phyloP scores from a whole-genome alignment of 169 alveolate species.

The Cryptosporidium muris region DNA sequence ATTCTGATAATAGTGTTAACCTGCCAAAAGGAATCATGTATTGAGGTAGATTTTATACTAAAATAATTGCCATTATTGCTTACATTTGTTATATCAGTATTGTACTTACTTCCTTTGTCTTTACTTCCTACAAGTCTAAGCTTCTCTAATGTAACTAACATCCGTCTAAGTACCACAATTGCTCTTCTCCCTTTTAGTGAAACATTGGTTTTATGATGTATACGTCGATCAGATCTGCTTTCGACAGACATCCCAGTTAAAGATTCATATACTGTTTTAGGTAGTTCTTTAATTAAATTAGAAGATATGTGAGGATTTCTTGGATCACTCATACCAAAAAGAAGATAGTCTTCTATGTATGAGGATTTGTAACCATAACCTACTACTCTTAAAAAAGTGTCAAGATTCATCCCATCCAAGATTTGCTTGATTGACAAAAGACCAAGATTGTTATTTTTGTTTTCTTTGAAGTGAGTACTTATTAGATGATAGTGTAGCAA shows the following conservation, averaged over 20 bases:
- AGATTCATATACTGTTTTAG: slow-evolving; percentile 31
- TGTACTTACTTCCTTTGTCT: not conserved
- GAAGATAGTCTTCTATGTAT: slow-evolving; percentile 49
- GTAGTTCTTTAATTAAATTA: slow-evolving; percentile 35
- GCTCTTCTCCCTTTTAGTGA: slow-evolving; percentile 48
- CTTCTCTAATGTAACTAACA: slow-evolving; percentile 14
- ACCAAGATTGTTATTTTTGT: not conserved
- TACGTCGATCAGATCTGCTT: not conserved
- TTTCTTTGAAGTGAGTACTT: too few species aligned
- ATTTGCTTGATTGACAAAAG: slow-evolving; percentile 32
- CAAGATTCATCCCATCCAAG: slow-evolving; percentile 50
- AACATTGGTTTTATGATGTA: not conserved
- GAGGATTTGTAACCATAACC: slow-evolving; percentile 63
- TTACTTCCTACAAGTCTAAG: slow-evolving; percentile 4
- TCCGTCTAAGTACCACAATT: not conserved
- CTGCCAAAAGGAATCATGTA: slow-evolving; percentile 18
- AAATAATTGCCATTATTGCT: not conserved
- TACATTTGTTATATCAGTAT: not conserved
- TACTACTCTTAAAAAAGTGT: slow-evolving; percentile 43
- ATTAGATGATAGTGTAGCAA: slow-evolving; percentile 29
- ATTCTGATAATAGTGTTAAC: slow-evolving; percentile 1
- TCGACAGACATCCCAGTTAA: not conserved
- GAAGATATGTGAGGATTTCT: not conserved
- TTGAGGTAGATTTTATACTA: slow-evolving; percentile 13
- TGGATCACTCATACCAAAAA: slow-evolving; percentile 12